Evolutionary conservation across 2,329 filamentous ascomycete genomes (phyloP).

Genomic region (Nigrograna mackinnonii): DNA sequence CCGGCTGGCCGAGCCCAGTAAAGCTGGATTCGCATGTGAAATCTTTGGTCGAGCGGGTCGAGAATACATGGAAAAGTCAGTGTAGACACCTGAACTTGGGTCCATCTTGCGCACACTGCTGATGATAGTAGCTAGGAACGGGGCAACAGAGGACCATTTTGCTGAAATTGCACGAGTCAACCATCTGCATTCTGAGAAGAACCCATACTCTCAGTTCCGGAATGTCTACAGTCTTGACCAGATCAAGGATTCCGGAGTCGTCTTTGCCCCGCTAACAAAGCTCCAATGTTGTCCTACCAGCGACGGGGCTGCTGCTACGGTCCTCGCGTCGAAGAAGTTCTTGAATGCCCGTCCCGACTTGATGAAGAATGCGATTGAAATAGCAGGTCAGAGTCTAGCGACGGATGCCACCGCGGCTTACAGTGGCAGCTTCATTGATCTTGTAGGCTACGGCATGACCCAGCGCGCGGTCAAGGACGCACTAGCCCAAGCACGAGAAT

Average conservation of each 20-base stretch:
- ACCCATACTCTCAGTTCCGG: slow-evolving; percentile 95
- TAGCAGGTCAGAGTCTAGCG: slow-evolving; percentile 82
- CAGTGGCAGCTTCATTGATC: slow-evolving; percentile 77
- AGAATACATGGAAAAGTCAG: slow-evolving; percentile 96
- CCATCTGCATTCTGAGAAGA: slow-evolving; percentile 84
- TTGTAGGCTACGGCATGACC: slow-evolving; percentile 89
- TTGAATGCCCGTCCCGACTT: slow-evolving; percentile 81
- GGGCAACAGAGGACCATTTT: slow-evolving; percentile 82
- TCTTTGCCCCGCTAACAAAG: slow-evolving; percentile 86
- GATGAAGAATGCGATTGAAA: slow-evolving; percentile 76
- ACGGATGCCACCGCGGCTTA: slow-evolving; percentile 83
- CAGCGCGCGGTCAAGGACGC: slow-evolving; percentile 70
- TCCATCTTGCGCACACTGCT: too few species aligned
- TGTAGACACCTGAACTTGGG: too few species aligned
- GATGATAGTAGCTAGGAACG: too few species aligned
- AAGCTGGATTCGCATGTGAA: slow-evolving; percentile 85
- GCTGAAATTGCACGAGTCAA: slow-evolving; percentile 91
- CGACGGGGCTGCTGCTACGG: slow-evolving; percentile 85
- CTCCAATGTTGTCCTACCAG: slow-evolving; percentile 96
- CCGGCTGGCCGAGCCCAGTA: slow-evolving; percentile 70
- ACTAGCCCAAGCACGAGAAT: slow-evolving; percentile 70
- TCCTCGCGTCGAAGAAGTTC: slow-evolving; percentile 87
- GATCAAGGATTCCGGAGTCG: slow-evolving; percentile 73
- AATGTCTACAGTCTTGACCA: slow-evolving; percentile 86
- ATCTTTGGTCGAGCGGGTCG: slow-evolving; percentile 92